Base-by-base conservation (phyloP, 106 monocot genomes). In the Dendrobium chrysotoxum region DNA sequence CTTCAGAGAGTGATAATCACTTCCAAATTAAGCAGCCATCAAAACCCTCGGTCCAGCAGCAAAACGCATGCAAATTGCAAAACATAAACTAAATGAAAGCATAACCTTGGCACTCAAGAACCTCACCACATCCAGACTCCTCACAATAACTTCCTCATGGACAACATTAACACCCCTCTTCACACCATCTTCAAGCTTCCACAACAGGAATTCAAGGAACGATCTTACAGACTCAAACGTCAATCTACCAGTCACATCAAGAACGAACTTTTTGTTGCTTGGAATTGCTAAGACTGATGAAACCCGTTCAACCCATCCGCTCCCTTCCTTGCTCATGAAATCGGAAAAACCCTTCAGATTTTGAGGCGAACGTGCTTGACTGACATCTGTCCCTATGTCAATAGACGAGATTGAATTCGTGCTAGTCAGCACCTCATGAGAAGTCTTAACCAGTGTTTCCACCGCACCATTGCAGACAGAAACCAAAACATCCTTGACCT, bases 361-460 rank as follows among this genome's bases (percentile, higher is more conserved):
- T 42, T 75, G 75, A 42, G 75, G 42, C 7, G 75, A 35, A 21
- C 4, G 23, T 44, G 25, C 75, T 75, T 75, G 75, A 25, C 44
- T n/a, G 44, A 23, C 75, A 75, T 42, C 41, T 42, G 21, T 41
- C 7, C 9, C 23, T 1, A 42, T 23, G 75, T 45, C 1, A 4
- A 42, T 75, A 0, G 75, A 75, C 1, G 75, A 75, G 25, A 20
- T 25, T 23, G 75, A 75, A 75, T 41, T 70, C 2, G 84, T 38
- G 20, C n/a, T 23, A 38, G 83, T 84, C 57, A 96, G 28, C 38
- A 92, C 88, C 18, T 72, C 72, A 35, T 94, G 94, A 7, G 90
- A 92, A 28, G 96, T 92, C 79, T 75, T 94, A 30, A 97, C 88
- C 23, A 97, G 85, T 39, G 96, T 94, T 64, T 94, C 94, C 1